Evolutionary conservation across 176 grass and related monocot genomes (phyloP).

Genomic region (Tillandsia leiboldiana): DNA sequence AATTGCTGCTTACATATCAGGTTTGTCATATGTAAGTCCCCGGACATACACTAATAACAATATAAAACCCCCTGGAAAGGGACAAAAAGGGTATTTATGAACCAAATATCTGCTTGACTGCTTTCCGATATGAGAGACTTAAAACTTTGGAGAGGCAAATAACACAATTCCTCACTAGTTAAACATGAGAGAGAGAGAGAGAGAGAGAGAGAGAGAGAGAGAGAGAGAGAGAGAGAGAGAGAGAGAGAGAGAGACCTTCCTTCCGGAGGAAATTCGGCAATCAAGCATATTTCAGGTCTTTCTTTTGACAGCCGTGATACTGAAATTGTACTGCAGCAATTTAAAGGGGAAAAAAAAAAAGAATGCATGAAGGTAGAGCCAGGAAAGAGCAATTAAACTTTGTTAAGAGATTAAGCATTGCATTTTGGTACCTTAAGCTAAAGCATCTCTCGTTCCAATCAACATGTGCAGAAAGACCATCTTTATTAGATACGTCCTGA

Average conservation of each 20-base stretch:
- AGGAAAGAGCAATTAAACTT: too few relatives aligned
- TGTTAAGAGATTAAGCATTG: too few relatives aligned
- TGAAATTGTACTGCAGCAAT: background rate
- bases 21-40: background rate
- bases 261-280: constrained; percentile 18
- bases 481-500: constrained; percentile 21
- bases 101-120: too few relatives aligned
- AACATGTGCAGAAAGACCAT: constrained; percentile 20
- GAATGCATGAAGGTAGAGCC: too few relatives aligned
- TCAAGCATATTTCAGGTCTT: constrained; percentile 14
- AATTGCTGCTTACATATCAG: background rate
- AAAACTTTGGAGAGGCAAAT: too few relatives aligned
- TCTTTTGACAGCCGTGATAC: constrained; percentile 5
- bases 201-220: constrained; percentile 22
- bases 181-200: constrained; percentile 1
- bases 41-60: background rate
- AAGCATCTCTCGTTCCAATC: constrained; percentile 23
- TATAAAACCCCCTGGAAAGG: background rate
- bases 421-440: constrained; percentile 5
- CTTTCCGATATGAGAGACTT: too few relatives aligned
- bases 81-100: too few relatives aligned
- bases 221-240: constrained; percentile 1
- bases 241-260: constrained; percentile 23
- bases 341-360: too few relatives aligned
- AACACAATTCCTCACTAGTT: too few relatives aligned